Percentiles rank a stretch among this genome's conserved stretches.
Evolutionary conservation across 768 basidiomycete species (phyloP).

Genomic region (Boletus barrowsii): DNA sequence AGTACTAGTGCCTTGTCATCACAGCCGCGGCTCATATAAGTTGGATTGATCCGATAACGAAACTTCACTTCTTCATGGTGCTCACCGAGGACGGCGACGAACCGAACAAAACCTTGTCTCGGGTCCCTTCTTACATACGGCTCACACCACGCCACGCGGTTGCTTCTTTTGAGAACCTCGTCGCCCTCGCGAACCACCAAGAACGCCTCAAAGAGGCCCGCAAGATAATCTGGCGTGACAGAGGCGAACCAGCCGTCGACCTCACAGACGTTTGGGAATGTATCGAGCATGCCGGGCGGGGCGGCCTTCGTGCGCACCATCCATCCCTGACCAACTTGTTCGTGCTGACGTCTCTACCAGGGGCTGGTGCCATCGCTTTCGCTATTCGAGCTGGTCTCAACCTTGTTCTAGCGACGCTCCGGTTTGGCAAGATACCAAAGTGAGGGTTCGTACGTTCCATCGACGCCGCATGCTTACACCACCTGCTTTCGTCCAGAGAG

Average conservation of each 20-base stretch:
- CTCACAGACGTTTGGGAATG: constrained; percentile 62
- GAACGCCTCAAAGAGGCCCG: constrained; percentile 69
- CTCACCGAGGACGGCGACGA: constrained; percentile 3
- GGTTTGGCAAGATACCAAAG: constrained; percentile 66
- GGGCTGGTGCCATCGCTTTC: constrained; percentile 79
- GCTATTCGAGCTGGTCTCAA: constrained; percentile 82
- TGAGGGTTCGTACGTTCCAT: constrained; percentile 31
- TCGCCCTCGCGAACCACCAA: constrained; percentile 81
- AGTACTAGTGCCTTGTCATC: not conserved
- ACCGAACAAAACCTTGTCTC: constrained; percentile 6
- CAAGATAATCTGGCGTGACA: constrained; percentile 79
- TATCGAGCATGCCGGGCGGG: constrained; percentile 64
- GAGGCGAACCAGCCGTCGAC: constrained; percentile 72
- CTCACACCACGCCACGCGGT: constrained; percentile 57
- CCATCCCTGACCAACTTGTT: not conserved
- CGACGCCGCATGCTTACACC: not conserved
- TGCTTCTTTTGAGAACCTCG: constrained; percentile 79
- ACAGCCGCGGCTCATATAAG: not conserved
- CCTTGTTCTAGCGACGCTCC: constrained; percentile 71
- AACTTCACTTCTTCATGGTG: constrained; percentile 1
- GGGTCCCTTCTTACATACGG: constrained; percentile 39
- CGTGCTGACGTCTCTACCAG: constrained; percentile 36
- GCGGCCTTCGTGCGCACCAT: constrained; percentile 62
- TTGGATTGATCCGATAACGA: not conserved
- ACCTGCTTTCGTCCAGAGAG: constrained; percentile 42